Evolutionary conservation across 306 rosid species (phyloP).

Genomic region (Glycine soja): DNA sequence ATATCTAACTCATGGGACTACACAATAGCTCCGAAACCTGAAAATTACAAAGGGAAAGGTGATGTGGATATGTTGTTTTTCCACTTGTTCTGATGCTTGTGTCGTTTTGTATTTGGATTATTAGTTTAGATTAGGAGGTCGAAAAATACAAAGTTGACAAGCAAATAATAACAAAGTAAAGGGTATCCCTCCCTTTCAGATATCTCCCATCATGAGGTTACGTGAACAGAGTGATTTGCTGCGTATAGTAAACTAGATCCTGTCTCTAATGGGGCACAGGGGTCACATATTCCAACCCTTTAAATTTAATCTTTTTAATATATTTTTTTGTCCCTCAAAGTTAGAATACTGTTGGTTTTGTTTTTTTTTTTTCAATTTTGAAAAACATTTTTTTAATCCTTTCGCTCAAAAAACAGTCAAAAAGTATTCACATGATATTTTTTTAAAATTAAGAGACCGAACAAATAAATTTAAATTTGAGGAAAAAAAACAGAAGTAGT

Average conservation of each 20-base stretch:
- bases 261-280: not conserved
- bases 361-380: no score
- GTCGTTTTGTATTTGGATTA: constrained; percentile 45
- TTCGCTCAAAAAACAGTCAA: no score
- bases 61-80: constrained; percentile 14
- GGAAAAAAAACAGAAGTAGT: no score
- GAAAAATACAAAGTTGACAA: constrained; percentile 9
- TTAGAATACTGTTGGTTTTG: no score
- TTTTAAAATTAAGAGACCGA: no score
- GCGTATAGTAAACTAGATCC: constrained; percentile 11
- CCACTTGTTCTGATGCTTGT: constrained; percentile 7
- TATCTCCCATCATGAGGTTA: constrained; percentile 20
- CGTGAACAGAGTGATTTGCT: constrained; percentile 32
- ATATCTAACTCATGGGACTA: constrained; percentile 15
- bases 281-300: not conserved
- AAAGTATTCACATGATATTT: no score
- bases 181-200: constrained; percentile 34
- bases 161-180: constrained; percentile 5
- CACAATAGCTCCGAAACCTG: constrained; percentile 11
- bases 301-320: not conserved
- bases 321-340: no score
- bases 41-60: constrained; percentile 33
- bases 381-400: no score
- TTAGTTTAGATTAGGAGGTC: not conserved
- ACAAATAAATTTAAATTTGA: no score